Conservation (phyloP, 31 red algal species). For the Odonthalia washingtoniensis region DNA sequence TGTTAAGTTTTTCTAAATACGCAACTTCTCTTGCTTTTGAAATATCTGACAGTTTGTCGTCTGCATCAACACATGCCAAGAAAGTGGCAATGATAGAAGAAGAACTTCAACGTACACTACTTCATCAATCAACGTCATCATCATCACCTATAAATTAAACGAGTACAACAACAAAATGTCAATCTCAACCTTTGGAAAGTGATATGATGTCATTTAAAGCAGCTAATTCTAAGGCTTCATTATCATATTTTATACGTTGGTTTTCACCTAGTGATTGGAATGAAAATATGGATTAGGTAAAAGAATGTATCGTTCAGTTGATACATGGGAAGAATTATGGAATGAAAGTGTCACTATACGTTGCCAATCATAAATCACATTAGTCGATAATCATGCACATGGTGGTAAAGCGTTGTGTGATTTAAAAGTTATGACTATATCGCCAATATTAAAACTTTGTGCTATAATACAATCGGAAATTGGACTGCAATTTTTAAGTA, state of each 20-base stretch:
- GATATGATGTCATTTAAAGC: constrained; percentile 85
- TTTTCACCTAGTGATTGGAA: constrained; percentile 75
- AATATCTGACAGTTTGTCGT: too few relatives aligned
- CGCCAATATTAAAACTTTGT: constrained; percentile 55
- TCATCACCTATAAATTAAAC: too few relatives aligned
- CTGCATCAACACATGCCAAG: too few relatives aligned
- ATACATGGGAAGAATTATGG: constrained; percentile 73
- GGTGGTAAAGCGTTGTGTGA: constrained; percentile 67
- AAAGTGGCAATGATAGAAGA: constrained; percentile 80
- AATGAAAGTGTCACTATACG: constrained; percentile 39
- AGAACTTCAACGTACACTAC: constrained; percentile 54
- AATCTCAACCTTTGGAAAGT: constrained; percentile 60
- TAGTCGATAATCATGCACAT: constrained; percentile 58
- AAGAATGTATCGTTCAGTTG: constrained; percentile 60
- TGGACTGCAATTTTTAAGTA: too few relatives aligned
- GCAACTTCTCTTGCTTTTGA: too few relatives aligned
- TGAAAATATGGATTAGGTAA: constrained; percentile 43
- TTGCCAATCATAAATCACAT: constrained; percentile 44
- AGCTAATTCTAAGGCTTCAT: constrained; percentile 58
- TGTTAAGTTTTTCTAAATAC: too few relatives aligned
- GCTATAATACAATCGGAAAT: constrained; percentile 46
- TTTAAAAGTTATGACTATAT: constrained; percentile 68
- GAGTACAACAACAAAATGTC: constrained; percentile 6
- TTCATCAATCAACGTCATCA: not conserved
- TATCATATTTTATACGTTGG: constrained; percentile 80